These are phyloP conservation scores for Teunomyces panamensis DNA, from an alignment of 805 yeast species.

Conservation along the genomic window DNA sequence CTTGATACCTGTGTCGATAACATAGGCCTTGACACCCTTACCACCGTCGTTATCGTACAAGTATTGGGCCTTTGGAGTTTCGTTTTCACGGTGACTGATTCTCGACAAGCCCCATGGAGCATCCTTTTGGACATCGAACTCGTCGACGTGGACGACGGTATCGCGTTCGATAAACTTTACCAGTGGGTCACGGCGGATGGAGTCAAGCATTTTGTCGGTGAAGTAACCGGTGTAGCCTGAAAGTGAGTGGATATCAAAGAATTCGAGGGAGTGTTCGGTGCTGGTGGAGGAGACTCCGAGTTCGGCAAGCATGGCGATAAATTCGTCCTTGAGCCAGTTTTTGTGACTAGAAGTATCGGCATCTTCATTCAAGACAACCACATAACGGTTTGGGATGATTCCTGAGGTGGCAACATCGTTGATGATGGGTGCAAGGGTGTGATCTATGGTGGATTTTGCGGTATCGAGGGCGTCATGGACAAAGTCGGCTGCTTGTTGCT, in stretches of 20 bases:
- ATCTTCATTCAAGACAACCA: slow-evolving; percentile 12
- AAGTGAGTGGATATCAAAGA: slow-evolving; percentile 10
- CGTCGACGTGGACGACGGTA: slow-evolving; percentile 16
- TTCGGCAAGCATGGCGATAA: neutral
- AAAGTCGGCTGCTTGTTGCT: neutral
- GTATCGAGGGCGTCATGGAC: neutral
- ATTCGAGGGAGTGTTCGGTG: slow-evolving; percentile 10
- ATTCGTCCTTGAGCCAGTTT: slow-evolving; percentile 7
- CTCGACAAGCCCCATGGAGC: slow-evolving; percentile 44
- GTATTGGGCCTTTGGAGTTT: slow-evolving; percentile 31
- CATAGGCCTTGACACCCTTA: slow-evolving; percentile 63
- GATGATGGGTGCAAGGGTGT: slow-evolving; percentile 6
- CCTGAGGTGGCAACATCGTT: slow-evolving; percentile 1
- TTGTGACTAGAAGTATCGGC: slow-evolving; percentile 5
- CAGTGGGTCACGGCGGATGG: slow-evolving; percentile 10
- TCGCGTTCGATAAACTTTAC: slow-evolving; percentile 25
- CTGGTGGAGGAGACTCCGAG: slow-evolving; percentile 13
- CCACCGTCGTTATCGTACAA: slow-evolving; percentile 43
- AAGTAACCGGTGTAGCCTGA: slow-evolving; percentile 21
- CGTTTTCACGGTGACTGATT: slow-evolving; percentile 31
- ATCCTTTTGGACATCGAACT: slow-evolving; percentile 33
- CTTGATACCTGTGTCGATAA: slow-evolving; percentile 79
- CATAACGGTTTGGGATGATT: slow-evolving; percentile 9
- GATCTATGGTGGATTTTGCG: neutral
- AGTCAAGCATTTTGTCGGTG: slow-evolving; percentile 14